Conservation (phyloP, 345 rosid species). For the Linum lewisii region DNA sequence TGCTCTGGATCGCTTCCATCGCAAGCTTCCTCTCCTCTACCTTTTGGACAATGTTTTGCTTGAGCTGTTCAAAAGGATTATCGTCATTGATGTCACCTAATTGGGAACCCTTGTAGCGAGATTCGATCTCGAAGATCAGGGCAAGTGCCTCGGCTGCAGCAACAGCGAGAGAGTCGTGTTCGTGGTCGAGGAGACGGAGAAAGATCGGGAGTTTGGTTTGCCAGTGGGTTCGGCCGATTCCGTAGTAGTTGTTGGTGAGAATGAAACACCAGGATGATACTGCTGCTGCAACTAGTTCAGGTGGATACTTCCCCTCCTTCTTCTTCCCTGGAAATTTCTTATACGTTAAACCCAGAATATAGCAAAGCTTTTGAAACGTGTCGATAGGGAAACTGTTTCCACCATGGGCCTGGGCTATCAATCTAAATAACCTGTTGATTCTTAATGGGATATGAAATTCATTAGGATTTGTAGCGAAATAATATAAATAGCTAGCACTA, state of each 20-base stretch:
- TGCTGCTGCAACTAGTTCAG: constrained; percentile 1
- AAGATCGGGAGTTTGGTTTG: background rate
- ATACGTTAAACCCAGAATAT: too few species aligned
- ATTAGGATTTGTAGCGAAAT: too few species aligned
- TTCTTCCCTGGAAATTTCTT: too few species aligned
- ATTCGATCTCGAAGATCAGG: constrained; percentile 5
- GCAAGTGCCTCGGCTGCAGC: constrained; percentile 9
- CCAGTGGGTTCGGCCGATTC: constrained; percentile 1
- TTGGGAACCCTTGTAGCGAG: constrained; percentile 1
- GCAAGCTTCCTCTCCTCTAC: background rate
- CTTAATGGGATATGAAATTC: too few species aligned
- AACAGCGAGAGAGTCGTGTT: background rate
- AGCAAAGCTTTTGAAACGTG: too few species aligned
- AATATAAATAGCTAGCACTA: too few species aligned
- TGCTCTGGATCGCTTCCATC: background rate
- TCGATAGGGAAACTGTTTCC: too few species aligned
- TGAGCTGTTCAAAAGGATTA: background rate
- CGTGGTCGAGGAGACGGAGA: background rate
- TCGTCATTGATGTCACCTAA: too few species aligned
- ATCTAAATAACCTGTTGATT: too few species aligned
- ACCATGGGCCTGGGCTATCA: too few species aligned
- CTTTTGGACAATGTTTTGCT: background rate
- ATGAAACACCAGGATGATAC: constrained; percentile 11
- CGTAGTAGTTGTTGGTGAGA: constrained; percentile 2
- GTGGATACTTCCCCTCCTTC: background rate